Base-by-base conservation (phyloP, 169 alveolate species). In the Plasmodium falciparum region DNA sequence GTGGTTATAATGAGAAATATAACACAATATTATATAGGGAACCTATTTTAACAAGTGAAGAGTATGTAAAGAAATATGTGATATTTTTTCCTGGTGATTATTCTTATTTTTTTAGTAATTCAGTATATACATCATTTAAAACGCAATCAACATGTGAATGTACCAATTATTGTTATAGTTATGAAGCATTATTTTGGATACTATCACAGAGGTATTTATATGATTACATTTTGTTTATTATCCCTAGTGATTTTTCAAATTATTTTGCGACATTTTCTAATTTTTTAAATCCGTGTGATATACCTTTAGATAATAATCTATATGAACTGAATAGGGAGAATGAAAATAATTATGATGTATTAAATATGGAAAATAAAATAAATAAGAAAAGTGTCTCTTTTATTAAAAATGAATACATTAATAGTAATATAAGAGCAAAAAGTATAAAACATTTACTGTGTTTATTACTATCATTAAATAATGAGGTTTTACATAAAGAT, bases 61-160 rank as follows among this genome's bases (percentile, higher is more conserved):
- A 59, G 2, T 52, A 67, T 33, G 29, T 56, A 12, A 66, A 50
- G 15, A 80, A 80, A 59, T 80, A 80, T 71, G 45, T 80, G 3
- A 58, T 80, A 20, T 80, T 80, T 71, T 80, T 80, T 49, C 90
- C 90, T 11, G 90, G 90, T 4, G 90, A 80, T 61, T 80, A 80
- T 52, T 80, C 90, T 5, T 67, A 80, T 20, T 80, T 80, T 80
- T 80, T 80, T 61, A 67, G 33, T 11, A 80, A 80, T 61, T 67
- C 83, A 24, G 45, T 80, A 12, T 80, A 80, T 29, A 80, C 90
- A 13, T 80, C 71, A 5, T 69, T 43, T 80, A 80, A 15, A 61
- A n/a, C 3, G 13, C 54, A 66, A 29, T 17, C 78, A 22, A 39
- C 54, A 5, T 50, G 45, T 47, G 90, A 80, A 54, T 80, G 90